Evolutionary conservation across 75 land plant genomes (phyloP).

Genomic region (Sequoia sempervirens): DNA sequence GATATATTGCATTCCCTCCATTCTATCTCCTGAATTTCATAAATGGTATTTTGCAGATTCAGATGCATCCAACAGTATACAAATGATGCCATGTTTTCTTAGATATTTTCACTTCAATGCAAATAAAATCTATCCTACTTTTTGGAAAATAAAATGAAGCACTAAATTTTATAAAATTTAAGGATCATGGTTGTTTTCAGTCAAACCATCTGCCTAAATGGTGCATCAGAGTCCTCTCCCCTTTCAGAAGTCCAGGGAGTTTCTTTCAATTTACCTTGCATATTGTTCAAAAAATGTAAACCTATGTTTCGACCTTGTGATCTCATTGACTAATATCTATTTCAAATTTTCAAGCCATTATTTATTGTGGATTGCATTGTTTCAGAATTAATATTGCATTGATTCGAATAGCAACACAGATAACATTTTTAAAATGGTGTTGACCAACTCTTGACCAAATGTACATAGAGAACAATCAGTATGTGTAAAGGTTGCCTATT

Average conservation of each 20-base stretch:
- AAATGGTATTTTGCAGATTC: neutral
- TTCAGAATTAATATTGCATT: neutral
- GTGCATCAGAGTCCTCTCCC: neutral
- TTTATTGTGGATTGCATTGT: neutral
- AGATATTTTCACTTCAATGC: too few relatives aligned
- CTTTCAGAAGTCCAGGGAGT: neutral
- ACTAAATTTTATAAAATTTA: neutral
- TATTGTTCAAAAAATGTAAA: neutral
- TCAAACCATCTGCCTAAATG: neutral
- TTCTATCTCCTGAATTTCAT: too few relatives aligned
- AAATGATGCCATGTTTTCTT: neutral
- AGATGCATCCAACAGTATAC: neutral
- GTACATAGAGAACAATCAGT: neutral
- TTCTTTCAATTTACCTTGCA: neutral
- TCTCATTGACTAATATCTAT: neutral
- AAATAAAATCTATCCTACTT: too few relatives aligned
- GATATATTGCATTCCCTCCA: neutral
- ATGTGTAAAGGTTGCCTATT: neutral
- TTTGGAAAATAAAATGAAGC: too few relatives aligned
- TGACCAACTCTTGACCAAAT: neutral
- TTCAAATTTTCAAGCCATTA: neutral
- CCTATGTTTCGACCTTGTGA: neutral
- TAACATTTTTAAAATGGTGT: neutral
- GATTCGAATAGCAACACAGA: neutral
- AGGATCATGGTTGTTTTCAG: neutral